Evolutionary conservation across 176 grass and related monocot species (phyloP), one percentile per base, ranked within the genome.

Genomic region (Elymus sibiricus): DNA sequence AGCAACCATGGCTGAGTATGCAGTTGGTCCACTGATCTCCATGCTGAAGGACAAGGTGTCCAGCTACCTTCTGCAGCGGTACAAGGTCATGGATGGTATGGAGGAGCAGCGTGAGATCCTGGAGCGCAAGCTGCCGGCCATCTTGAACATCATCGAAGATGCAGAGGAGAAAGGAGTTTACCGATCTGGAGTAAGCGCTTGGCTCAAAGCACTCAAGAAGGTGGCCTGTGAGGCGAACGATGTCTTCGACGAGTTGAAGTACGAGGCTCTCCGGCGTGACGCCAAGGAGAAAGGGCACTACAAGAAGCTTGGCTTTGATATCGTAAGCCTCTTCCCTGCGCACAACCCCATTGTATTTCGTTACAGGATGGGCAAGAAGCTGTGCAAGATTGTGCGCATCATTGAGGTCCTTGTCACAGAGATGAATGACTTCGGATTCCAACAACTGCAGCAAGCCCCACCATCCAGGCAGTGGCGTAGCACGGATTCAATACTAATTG

Each of bases 221-320:
- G 84, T 74, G 0, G 79, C 87, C 67, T 89, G 84, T 7, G 67
- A 87, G 47, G 87, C 84, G 0, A 88, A 64, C 1, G 84, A 90
- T 9, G 1, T 92, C 27, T 85, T 89, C 2, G 87, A 92, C 12
- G 87, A 89, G 5, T 89, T 92, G 51, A 75, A 60, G 9, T 87
- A 87, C 9, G 87, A 87, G 59, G 66, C 76, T 0, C 65, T 89
- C 11, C 66, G 80, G 2, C 83, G 26, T 37, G 83, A 87, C 16
- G 87, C 80, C 8, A 86, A 44, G 84, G 67, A 42, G 75, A 86
- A 42, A 10, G 63, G 84, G 2, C 83, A 85, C 46, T 15, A 22
- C 22, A 29, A 4, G 17, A 85, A 3, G 31, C 44, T 28, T 5
- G 74, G 46, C 44, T 69, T 40, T 16, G 32, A 59, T 51, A 70